Percentiles rank a stretch among this genome's conserved stretches.
Conservation (phyloP, 345 rosid species). For the Aquilaria malaccensis region DNA sequence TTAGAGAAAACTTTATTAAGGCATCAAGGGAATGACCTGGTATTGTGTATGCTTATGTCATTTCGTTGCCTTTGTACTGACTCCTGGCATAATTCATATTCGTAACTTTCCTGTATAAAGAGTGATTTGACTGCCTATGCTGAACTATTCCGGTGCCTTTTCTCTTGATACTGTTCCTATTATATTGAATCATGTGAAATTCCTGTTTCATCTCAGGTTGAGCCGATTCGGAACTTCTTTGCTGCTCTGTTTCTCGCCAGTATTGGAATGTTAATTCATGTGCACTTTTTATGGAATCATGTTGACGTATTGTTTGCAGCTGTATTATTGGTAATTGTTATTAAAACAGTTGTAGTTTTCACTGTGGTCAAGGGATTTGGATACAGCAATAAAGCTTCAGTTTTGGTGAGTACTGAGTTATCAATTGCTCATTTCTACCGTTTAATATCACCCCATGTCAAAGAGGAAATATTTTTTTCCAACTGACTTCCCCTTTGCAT, state of each 20-base stretch:
- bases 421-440: background rate
- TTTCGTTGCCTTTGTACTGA: too few species aligned
- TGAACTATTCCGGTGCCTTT: too few species aligned
- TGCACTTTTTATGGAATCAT: slow-evolving; percentile 73
- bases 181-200: background rate
- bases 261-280: slow-evolving; percentile 71
- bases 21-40: too few species aligned
- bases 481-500: background rate
- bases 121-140: too few species aligned
- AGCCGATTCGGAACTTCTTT: slow-evolving; percentile 73
- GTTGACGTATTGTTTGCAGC: slow-evolving; percentile 66
- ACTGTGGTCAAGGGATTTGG: slow-evolving; percentile 63
- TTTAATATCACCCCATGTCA: background rate
- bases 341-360: slow-evolving; percentile 49
- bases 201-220: slow-evolving; percentile 34
- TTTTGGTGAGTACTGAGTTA: slow-evolving; percentile 43
- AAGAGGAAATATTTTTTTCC: background rate
- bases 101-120: too few species aligned
- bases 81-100: too few species aligned
- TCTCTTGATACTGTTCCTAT: too few species aligned
- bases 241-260: slow-evolving; percentile 80
- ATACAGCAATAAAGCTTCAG: slow-evolving; percentile 58
- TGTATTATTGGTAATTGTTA: slow-evolving; percentile 51
- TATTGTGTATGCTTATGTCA: too few species aligned
- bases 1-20: too few species aligned